phyloP scores from a whole-genome alignment of 257 asterid species.

The Jacaranda mimosifolia region DNA sequence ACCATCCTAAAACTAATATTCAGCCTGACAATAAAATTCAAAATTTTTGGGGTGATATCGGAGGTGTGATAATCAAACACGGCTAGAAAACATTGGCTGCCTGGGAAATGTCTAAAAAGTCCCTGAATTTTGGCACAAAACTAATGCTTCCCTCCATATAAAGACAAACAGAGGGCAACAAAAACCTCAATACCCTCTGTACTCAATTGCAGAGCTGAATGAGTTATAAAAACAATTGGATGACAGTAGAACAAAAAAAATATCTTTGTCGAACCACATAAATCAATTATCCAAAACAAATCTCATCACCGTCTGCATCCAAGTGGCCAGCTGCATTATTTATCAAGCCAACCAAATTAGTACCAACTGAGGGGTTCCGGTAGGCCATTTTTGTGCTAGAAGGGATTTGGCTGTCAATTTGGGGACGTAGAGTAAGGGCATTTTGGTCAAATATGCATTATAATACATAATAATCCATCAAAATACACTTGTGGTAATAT shows the following conservation, averaged over 20 bases:
- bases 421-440: slow-evolving; percentile 15
- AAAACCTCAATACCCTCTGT: not conserved
- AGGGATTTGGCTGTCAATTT: slow-evolving; percentile 7
- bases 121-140: not conserved
- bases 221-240: not conserved
- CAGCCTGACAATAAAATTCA: slow-evolving; percentile 12
- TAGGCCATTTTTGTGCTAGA: not conserved
- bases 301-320: not conserved
- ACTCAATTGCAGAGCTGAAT: slow-evolving; percentile 7
- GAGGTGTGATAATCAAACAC: slow-evolving; percentile 1
- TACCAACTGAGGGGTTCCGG: not conserved
- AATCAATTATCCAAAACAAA: not conserved
- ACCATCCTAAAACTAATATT: not conserved
- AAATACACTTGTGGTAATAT: slow-evolving; percentile 9
- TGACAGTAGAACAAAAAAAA: not conserved
- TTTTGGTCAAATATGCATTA: slow-evolving; percentile 4
- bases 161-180: not conserved
- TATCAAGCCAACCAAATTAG: not conserved
- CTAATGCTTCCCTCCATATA: not conserved
- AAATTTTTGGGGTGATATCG: not conserved
- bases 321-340: not conserved
- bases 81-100: slow-evolving; percentile 3
- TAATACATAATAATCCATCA: slow-evolving; percentile 4
- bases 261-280: not conserved
- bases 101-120: not conserved